These are phyloP conservation scores for Sporisorium graminicola DNA, from an alignment of 1,284 basidiomycete species.

Conservation along the genomic window DNA sequence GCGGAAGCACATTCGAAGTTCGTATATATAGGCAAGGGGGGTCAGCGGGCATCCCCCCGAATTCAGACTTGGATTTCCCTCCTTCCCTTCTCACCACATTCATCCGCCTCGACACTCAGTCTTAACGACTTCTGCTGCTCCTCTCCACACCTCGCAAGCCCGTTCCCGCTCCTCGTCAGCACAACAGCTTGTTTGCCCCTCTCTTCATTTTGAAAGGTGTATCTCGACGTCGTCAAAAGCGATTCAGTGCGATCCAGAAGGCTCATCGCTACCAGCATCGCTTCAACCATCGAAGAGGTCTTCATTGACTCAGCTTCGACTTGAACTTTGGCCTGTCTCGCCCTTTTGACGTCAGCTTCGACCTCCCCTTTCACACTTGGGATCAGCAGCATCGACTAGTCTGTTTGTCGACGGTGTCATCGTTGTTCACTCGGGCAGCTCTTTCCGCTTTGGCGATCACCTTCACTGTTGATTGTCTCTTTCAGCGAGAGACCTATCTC, in stretches of 20 bases:
- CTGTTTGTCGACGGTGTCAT: constrained; percentile 47
- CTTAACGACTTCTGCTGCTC: constrained; percentile 42
- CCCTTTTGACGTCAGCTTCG: constrained; percentile 20
- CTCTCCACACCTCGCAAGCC: constrained; percentile 8
- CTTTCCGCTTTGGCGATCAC: constrained; percentile 37
- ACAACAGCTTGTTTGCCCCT: constrained; percentile 27
- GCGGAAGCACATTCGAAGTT: neutral
- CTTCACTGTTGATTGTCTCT: constrained; percentile 41
- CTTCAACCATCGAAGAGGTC: constrained; percentile 39
- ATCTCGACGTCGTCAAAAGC: constrained; percentile 11
- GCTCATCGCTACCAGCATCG: constrained; percentile 11
- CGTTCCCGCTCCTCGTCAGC: constrained; percentile 22
- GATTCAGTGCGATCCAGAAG: constrained; percentile 23
- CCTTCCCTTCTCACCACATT: constrained; percentile 53
- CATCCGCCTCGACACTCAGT: constrained; percentile 53
- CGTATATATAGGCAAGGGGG: constrained; percentile 37
- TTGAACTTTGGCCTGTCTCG: constrained; percentile 15
- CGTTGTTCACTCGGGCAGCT: constrained; percentile 26
- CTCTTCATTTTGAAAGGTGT: constrained; percentile 21
- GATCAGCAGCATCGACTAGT: constrained; percentile 42
- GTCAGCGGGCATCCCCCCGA: constrained; percentile 31
- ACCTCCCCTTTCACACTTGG: neutral
- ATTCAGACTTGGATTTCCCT: constrained; percentile 25
- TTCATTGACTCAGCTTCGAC: constrained; percentile 42
- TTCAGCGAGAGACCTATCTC: constrained; percentile 9